phyloP scores from a whole-genome alignment of 2,329 filamentous ascomycete species.

The Colletotrichum sp. region DNA sequence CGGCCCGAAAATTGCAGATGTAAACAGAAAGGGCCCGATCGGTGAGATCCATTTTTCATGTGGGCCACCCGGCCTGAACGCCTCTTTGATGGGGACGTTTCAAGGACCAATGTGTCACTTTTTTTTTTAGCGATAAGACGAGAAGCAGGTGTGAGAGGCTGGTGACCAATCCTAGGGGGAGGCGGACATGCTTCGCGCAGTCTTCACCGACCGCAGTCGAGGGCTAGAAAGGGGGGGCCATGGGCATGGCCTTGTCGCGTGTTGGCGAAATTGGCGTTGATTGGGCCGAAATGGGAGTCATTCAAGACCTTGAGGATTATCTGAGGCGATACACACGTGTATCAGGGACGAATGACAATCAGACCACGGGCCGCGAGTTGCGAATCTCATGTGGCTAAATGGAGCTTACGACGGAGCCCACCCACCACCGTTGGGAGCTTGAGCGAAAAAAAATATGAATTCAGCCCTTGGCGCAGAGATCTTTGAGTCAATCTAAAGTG shows the following conservation, averaged over 20 bases:
- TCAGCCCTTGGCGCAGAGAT: neutral
- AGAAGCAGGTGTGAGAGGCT: neutral
- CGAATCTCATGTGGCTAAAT: neutral
- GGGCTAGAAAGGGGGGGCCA: neutral
- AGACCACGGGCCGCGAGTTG: neutral
- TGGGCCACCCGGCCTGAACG: neutral
- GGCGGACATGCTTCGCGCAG: neutral
- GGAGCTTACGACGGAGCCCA: neutral
- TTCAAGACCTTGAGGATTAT: neutral
- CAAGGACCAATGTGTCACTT: neutral
- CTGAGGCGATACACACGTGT: neutral
- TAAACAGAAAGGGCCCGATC: neutral
- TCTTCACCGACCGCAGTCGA: neutral
- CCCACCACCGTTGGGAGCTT: neutral
- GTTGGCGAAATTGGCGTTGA: neutral
- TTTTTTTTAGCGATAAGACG: neutral
- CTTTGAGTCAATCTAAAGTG: conserved; percentile 1
- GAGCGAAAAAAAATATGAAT: neutral
- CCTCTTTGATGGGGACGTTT: neutral
- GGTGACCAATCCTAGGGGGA: neutral
- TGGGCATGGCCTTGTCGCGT: neutral
- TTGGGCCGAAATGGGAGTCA: neutral
- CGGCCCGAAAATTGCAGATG: neutral
- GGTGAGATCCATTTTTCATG: neutral
- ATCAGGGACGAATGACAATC: neutral